Evolutionary conservation across 768 basidiomycete genomes (phyloP), one percentile per base, ranked within the genome.

Genomic region (Trametopsis cervina): DNA sequence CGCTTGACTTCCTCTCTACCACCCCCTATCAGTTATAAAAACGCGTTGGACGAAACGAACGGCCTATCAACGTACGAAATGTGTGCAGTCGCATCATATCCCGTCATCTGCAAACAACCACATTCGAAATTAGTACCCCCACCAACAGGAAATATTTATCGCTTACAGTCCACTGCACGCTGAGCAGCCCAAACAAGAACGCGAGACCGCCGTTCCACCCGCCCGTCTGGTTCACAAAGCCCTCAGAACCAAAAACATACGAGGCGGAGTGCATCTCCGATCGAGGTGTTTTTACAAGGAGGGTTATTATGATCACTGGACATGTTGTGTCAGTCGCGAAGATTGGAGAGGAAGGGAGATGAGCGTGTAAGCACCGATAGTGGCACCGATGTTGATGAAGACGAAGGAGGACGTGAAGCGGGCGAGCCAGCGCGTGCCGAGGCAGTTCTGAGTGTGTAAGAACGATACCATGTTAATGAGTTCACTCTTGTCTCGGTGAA

Each of bases 91-190:
- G 85, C 84, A 58, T 86, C 85, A 54, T 88, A 88, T 59, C 85
- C 85, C 81, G 85, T 87, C 84, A 86, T 89, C 15, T 18, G 25
- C 42, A 40, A 40, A 33, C 29, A 33, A 33, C 15, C 15, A 7
- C 29, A 15, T 33, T 33, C 15, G 15, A 33, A 22, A 11, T n/a
- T 25, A 23, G 40, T 4, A 27, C 10, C 6, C 35, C 40, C 29
- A 33, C 9, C 29, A 33, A 33, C 15, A 7, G 29, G 18, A 7
- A 51, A 22, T 37, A 7, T 10, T 35, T 18, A 24, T 13, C n/a
- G 66, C 81, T 27, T 57, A 87, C 82, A 57, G 85, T 89, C 85
- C 88, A 91, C 62, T 90, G 88, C 22, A 94, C 90, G 49, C 82
- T 85, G 23, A 93, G 72, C 40, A 93, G 66, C 22, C 90, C 91